Base-by-base conservation (phyloP, 164 flowering plant species). In the Magnolia changhungtana region DNA sequence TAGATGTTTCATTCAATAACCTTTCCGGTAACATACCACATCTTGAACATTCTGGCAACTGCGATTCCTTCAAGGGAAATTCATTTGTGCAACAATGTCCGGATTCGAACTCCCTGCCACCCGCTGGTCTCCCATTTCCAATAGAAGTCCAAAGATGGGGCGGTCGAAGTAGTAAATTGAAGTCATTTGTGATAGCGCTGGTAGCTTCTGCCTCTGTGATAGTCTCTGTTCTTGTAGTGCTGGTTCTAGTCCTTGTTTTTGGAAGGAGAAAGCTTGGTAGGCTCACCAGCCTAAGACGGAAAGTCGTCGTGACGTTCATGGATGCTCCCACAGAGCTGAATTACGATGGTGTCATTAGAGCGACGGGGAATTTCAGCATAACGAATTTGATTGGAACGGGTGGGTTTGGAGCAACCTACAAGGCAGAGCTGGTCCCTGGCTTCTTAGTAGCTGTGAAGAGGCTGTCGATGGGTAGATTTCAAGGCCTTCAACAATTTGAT, bases 371-470 rank as follows among this genome's bases (percentile, higher is more conserved):
- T 78, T 92, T 90, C 85, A 90, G 90, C 74, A 74, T 90, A 24
- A 72, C 82, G 63, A 85, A 92, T 77, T 71, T 89, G 71, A 90
- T 92, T 52, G 96, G 96, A 19, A 86, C 87, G 8, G 96, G 96
- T 50, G 96, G 96, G 3, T 92, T 92, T 77, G 96, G 96, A 24
- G 87, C 94, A 50, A 92, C 96, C 20, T 92, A 90, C 86, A 88
- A 85, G 83, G 94, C 94, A 63, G 92, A 90, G 78, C 72, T 92
- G 72, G 72, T 69, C 72, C 89, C 92, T 23, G 96, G 90, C 75
- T 85, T 78, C 72, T 79, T 86, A 20, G 89, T 92, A 23, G 96
- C 94, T 49, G 92, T 92, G 68, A 92, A 92, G 84, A 89, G 89
- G 84, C 88, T 92, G 50, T 88, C 89, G 0, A 82, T 92, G 1